Conservation (phyloP, 2,329 filamentous ascomycete species). For the Fusarium albosuccineum region DNA sequence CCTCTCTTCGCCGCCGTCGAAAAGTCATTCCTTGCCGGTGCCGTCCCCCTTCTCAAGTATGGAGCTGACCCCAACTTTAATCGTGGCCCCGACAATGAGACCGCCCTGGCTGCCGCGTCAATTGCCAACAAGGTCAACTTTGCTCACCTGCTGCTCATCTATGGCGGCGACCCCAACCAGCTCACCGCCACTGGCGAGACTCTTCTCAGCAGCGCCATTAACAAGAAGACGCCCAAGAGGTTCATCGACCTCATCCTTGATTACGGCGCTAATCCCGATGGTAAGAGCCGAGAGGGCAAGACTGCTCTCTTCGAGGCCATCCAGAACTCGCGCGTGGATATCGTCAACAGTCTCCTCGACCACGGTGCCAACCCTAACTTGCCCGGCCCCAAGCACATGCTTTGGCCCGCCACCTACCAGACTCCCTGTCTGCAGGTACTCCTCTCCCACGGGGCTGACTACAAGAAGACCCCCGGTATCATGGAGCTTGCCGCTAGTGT, state of each 20-base stretch:
- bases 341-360: conserved; percentile 64
- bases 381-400: conserved; percentile 76
- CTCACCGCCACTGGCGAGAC: conserved; percentile 70
- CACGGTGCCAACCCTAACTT: conserved; percentile 76
- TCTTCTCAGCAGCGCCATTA: conserved; percentile 70
- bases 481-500: conserved; percentile 74
- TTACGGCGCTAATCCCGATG: conserved; percentile 70
- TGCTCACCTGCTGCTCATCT: conserved; percentile 70
- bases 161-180: conserved; percentile 70
- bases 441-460: conserved; percentile 70
- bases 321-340: conserved; percentile 65
- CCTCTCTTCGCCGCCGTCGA: conserved; percentile 66
- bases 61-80: conserved; percentile 70
- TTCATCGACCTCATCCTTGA: conserved; percentile 71
- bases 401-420: conserved; percentile 74
- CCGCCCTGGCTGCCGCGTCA: conserved; percentile 66
- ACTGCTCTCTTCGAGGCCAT: conserved; percentile 75
- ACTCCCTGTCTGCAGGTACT: conserved; percentile 70
- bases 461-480: conserved; percentile 70
- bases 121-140: conserved; percentile 67
- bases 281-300: conserved; percentile 71
- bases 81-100: conserved; percentile 64
- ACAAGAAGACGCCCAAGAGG: conserved; percentile 66
- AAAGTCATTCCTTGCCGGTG: conserved; percentile 67
- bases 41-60: conserved; percentile 73